Conservation (phyloP, 352 stramenopile species). For the Phytophthora pinifolia region DNA sequence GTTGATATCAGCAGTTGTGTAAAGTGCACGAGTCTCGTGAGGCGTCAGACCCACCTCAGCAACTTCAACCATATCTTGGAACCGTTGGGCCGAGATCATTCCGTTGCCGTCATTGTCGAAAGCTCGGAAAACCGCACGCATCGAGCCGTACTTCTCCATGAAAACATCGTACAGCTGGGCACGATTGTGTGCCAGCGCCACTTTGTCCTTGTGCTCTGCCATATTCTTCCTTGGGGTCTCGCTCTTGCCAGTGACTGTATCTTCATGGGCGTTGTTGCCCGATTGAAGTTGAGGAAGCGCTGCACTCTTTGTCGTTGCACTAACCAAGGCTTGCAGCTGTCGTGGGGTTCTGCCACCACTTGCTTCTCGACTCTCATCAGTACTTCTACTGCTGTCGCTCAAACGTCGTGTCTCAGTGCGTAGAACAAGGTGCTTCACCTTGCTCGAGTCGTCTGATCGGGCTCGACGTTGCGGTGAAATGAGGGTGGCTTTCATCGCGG, state of each 20-base stretch:
- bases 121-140: slow-evolving; percentile 73
- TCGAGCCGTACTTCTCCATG: slow-evolving; percentile 73
- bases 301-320: not conserved
- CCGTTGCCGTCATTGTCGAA: slow-evolving; percentile 70
- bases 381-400: slow-evolving; percentile 17
- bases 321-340: slow-evolving; percentile 4
- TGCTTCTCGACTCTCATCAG: slow-evolving; percentile 5
- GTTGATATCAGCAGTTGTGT: slow-evolving; percentile 60
- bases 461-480: slow-evolving; percentile 12
- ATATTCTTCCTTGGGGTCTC: not conserved
- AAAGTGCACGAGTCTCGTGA: slow-evolving; percentile 48
- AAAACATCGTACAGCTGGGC: slow-evolving; percentile 64
- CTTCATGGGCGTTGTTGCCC: slow-evolving; percentile 22
- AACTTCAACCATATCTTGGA: slow-evolving; percentile 71
- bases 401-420: slow-evolving; percentile 24
- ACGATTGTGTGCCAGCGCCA: slow-evolving; percentile 39
- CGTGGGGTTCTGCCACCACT: not conserved
- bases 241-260: not conserved
- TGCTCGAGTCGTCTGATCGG: slow-evolving; percentile 7
- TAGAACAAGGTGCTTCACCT: slow-evolving; percentile 14
- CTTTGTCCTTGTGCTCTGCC: slow-evolving; percentile 21
- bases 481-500: slow-evolving; percentile 39
- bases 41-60: slow-evolving; percentile 53
- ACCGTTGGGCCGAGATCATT: slow-evolving; percentile 74
- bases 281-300: not conserved